Evolutionary conservation across 2,329 filamentous ascomycete species (phyloP), one percentile per base, ranked within the genome.

Genomic region (Sclerotinia minor): DNA sequence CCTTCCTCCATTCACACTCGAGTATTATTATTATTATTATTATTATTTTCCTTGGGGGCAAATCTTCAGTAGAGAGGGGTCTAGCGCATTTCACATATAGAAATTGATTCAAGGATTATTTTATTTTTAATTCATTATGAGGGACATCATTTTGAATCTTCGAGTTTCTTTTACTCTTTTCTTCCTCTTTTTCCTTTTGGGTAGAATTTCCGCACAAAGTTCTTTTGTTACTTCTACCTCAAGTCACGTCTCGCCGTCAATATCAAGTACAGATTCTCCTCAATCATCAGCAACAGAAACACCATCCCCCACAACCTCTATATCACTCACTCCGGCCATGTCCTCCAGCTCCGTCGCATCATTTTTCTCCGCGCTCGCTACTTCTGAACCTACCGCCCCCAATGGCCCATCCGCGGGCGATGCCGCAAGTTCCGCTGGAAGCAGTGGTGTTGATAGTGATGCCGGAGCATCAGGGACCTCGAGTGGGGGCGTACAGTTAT

Each of bases 391-490:
- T 11, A 57, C 73, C 47, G 72, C 77, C 32, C 75, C 75, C n/a
- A 73, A 72, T 49, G 71, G 72, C 71, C 72, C 75, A 45, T 35
- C 69, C 50, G 69, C 75, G 17, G 76, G 75, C 26, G 76, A 77
- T 73, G 76, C 70, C 59, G 74, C 72, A 35, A 76, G 77, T 44
- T 75, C 78, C 35, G 78, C 78, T 35, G 79, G 79, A 21, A 77
- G 75, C 35, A 72, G 74, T 41, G 77, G 77, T 24, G 79, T 81
- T 65, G 83, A 86, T 69, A 81, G 80, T 69, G 84, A 85, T 45
- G 84, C 83, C 21, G 92, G 91, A 32, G 90, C 91, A 21, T 84
- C 86, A 49, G 91, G 92, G 24, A 78, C 82, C 21, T 85, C 83
- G 69, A 82, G 83, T 29, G 84, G 85, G 7, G 85, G 84, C 21